These are phyloP conservation scores for Fusarium hostae DNA, from an alignment of 2,329 filamentous ascomycete genomes.

Conservation along the genomic window DNA sequence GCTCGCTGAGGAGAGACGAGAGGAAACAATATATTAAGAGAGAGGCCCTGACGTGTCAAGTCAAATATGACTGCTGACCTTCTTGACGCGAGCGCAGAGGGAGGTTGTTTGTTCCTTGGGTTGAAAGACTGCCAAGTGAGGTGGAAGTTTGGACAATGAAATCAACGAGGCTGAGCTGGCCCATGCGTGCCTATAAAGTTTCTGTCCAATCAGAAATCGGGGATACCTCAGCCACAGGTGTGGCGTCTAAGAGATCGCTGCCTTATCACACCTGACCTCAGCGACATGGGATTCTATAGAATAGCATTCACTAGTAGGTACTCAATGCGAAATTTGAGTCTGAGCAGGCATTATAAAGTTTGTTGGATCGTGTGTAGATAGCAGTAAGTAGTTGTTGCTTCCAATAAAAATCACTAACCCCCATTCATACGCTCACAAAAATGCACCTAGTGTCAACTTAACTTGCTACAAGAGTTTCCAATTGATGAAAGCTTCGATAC, in stretches of 20 bases:
- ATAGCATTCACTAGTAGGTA: background rate
- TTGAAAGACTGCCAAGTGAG: conserved; percentile 27
- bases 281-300: background rate
- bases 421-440: background rate
- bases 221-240: background rate
- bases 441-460: background rate
- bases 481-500: background rate
- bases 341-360: background rate
- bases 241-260: conserved; percentile 1
- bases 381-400: background rate
- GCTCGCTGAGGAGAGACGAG: conserved; percentile 2
- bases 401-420: background rate
- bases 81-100: conserved; percentile 34
- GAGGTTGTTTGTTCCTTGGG: conserved; percentile 1
- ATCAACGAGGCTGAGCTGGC: conserved; percentile 42
- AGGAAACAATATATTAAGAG: conserved; percentile 5
- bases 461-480: background rate
- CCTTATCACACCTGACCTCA: background rate
- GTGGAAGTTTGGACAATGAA: conserved; percentile 29
- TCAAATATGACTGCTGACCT: conserved; percentile 36
- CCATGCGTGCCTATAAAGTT: conserved; percentile 8
- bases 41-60: conserved; percentile 28
- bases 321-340: background rate
- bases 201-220: conserved; percentile 32
- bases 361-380: background rate